Evolutionary conservation across 371 early-diverging fungal species (phyloP), one percentile per base, ranked within the genome.

Genomic region (Mortierella polycephala): DNA sequence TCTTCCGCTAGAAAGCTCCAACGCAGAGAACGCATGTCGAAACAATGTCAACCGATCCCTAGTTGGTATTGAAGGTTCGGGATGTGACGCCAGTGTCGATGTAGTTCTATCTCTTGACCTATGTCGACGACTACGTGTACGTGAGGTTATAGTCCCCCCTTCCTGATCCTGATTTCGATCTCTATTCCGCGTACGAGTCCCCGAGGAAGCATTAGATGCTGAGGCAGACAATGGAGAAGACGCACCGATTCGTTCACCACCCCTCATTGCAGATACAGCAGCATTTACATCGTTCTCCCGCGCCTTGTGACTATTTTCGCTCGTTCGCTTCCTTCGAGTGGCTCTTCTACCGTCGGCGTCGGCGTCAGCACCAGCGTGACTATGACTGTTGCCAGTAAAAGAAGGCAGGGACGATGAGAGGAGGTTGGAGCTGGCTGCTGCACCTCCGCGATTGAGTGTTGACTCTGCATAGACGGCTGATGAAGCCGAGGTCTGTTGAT

Each of bases 41-140:
- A 71, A 55, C 47, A 71, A 42, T 50, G 60, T 45, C 45, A 71
- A 64, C 21, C 45, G 30, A 30, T 30, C 30, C 30, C 30, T 30
- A 30, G 30, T 30, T 30, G 30, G 65, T 50, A 65, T 64, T 65
- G 13, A 50, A 56, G 71, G 46, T 18, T n/a, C 37, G 16, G 46
- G 47, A 45, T 45, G 58, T 5, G 39, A 50, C 42, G 42, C 60
- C 7, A 41, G 50, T 7, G 5, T 45, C 18, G 44, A 53, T 44
- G 50, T 14, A 39, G 21, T 40, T 55, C 39, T 47, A 30, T 30
- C 30, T 30, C 30, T 30, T 30, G 30, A 30, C 30, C 30, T 30
- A 30, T 30, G 30, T 30, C 30, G 30, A 30, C 30, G 30, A 4
- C 30, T 30, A 30, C 30, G 30, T 30, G 30, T 30, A 30, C 30